Percentiles rank a stretch among this genome's conserved stretches.
These are phyloP conservation scores for Scytalidium sp. DNA, from an alignment of 2,329 filamentous ascomycete species.

Conservation along the genomic window DNA sequence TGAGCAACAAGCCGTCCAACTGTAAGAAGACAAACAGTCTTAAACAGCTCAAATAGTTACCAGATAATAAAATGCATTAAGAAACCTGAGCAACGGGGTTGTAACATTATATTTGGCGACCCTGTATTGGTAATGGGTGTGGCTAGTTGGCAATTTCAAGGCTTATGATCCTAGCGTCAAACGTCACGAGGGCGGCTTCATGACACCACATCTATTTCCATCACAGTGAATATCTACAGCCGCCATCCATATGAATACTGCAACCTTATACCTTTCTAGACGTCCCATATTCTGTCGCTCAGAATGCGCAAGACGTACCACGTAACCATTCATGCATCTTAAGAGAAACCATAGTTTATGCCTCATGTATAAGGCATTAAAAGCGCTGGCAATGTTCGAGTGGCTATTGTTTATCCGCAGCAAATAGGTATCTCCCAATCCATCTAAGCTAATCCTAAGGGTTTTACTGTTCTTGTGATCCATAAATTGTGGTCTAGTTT, in stretches of 20 bases:
- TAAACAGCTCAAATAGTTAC: not conserved
- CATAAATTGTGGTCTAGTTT: not conserved
- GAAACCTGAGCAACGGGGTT: not conserved
- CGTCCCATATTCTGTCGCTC: too few species aligned
- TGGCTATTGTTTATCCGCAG: not conserved
- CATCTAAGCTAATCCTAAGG: not conserved
- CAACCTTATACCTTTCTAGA: too few species aligned
- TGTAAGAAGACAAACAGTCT: not conserved
- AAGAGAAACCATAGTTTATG: too few species aligned
- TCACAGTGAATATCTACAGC: too few species aligned
- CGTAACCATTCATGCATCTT: too few species aligned
- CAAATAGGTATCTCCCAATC: not conserved
- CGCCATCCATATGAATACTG: too few species aligned
- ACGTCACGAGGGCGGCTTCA: not conserved
- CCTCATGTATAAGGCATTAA: not conserved
- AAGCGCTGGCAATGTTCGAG: not conserved
- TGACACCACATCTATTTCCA: too few species aligned
- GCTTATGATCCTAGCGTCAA: not conserved
- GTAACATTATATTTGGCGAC: not conserved
- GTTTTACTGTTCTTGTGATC: not conserved
- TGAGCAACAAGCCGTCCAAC: slow-evolving; percentile 14
- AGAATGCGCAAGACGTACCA: too few species aligned
- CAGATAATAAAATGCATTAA: not conserved
- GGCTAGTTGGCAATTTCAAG: not conserved
- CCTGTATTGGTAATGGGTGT: not conserved